Conservation (phyloP, 1,139 yeast species). For the Diutina sp. region DNA sequence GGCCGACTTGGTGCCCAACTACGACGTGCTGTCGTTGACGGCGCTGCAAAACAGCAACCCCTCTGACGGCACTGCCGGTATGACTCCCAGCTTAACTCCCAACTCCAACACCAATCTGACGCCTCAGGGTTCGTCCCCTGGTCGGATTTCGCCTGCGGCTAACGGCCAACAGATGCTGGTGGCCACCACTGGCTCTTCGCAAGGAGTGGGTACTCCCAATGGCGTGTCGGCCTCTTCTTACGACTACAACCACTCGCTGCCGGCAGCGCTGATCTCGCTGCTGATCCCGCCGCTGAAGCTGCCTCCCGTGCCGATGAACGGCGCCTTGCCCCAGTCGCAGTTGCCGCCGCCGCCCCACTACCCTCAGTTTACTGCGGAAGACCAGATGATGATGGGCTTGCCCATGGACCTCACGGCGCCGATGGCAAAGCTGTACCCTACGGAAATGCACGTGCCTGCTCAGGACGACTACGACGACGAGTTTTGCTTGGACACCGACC, state of each 20-base stretch:
- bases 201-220: neutral
- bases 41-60: neutral
- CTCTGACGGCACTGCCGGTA: neutral
- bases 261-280: neutral
- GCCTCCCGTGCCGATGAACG: neutral
- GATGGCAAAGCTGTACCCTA: neutral
- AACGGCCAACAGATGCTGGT: neutral
- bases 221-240: neutral
- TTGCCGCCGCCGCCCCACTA: neutral
- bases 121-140: neutral
- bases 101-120: neutral
- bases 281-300: neutral
- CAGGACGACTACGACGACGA: slow-evolving; percentile 30
- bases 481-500: slow-evolving; percentile 33
- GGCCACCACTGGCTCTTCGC: neutral
- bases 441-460: neutral
- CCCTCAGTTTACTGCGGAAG: neutral
- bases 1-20: neutral
- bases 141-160: neutral
- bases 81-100: neutral
- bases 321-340: neutral
- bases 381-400: neutral
- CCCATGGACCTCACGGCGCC: neutral
- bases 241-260: slow-evolving; percentile 1
- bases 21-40: neutral